Evolutionary conservation across 352 stramenopile species (phyloP).

Genomic region (Phytopythium litorale): DNA sequence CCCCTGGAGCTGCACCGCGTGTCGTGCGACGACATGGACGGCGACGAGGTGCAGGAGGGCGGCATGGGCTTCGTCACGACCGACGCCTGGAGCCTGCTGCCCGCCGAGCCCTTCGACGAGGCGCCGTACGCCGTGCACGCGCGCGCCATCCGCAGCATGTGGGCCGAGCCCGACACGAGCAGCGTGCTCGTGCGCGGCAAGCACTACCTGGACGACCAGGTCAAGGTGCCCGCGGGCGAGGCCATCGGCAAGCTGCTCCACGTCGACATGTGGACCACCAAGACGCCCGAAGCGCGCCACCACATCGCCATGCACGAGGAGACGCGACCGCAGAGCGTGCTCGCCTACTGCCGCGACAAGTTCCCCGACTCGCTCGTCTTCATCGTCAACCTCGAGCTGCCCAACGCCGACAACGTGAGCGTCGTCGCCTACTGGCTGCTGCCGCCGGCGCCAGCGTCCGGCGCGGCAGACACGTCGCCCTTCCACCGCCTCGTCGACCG

Average conservation of each 20-base stretch:
- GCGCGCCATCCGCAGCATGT: conserved; percentile 47
- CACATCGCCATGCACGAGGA: conserved; percentile 55
- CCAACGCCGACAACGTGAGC: conserved; percentile 62
- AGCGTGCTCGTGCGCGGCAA: conserved; percentile 51
- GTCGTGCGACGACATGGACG: conserved; percentile 27
- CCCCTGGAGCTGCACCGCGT: conserved; percentile 27
- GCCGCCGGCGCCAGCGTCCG: conserved; percentile 14
- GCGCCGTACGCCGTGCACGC: conserved; percentile 31
- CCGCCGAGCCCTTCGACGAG: conserved; percentile 23
- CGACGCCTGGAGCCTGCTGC: conserved; percentile 8
- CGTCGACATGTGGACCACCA: conserved; percentile 56
- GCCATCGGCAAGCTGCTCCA: conserved; percentile 55
- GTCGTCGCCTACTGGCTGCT: conserved; percentile 80
- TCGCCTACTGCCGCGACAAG: conserved; percentile 38
- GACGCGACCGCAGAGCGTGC: conserved; percentile 36
- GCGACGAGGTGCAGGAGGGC: conserved; percentile 17
- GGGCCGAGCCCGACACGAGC: conserved; percentile 45
- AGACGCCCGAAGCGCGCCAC: conserved; percentile 37
- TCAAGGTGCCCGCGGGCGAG: conserved; percentile 41
- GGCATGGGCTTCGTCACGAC: conserved; percentile 12
- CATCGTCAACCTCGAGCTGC: conserved; percentile 84
- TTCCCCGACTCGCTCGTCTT: conserved; percentile 69
- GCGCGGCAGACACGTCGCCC: conserved; percentile 16
- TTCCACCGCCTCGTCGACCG: conserved; percentile 58
- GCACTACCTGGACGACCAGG: conserved; percentile 48